phyloP scores from a whole-genome alignment of 2,329 filamentous ascomycete genomes.

The Sphaerulina populicola region DNA sequence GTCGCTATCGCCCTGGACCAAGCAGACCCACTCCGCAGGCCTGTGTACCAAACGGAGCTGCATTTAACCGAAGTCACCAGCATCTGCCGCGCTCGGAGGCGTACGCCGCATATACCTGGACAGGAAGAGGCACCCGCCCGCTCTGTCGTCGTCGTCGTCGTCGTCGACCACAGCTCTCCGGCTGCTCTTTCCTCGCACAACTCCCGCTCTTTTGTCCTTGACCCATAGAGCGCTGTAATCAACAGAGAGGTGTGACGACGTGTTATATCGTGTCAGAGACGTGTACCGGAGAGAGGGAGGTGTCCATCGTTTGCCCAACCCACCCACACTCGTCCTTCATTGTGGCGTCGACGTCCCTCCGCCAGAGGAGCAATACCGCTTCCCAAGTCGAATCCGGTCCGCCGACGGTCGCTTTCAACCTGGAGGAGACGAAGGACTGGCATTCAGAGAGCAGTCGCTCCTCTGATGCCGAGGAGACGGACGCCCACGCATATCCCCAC shows the following conservation, averaged over 20 bases:
- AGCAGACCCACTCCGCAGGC: background rate
- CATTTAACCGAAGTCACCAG: background rate
- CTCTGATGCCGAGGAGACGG: constrained; percentile 18
- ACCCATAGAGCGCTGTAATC: no score
- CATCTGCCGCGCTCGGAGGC: background rate
- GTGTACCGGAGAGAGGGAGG: no score
- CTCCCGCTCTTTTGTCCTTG: no score
- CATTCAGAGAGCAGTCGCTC: constrained; percentile 22
- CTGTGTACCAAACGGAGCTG: background rate
- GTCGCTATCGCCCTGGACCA: background rate
- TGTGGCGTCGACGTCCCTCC: constrained; percentile 1
- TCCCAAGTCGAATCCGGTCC: background rate
- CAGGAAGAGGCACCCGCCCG: background rate
- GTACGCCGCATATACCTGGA: background rate
- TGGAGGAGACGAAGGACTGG: constrained; percentile 23
- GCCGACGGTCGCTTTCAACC: constrained; percentile 8
- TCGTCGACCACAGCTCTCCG: background rate
- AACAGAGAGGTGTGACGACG: no score
- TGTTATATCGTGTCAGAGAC: no score
- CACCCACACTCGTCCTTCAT: background rate
- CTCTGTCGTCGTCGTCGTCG: background rate
- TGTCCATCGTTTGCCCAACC: background rate
- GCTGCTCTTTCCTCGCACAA: background rate
- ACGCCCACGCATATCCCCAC: constrained; percentile 5
- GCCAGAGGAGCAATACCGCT: constrained; percentile 7